phyloP scores from a whole-genome alignment of 345 rosid genomes.

The Citrus inodora region DNA sequence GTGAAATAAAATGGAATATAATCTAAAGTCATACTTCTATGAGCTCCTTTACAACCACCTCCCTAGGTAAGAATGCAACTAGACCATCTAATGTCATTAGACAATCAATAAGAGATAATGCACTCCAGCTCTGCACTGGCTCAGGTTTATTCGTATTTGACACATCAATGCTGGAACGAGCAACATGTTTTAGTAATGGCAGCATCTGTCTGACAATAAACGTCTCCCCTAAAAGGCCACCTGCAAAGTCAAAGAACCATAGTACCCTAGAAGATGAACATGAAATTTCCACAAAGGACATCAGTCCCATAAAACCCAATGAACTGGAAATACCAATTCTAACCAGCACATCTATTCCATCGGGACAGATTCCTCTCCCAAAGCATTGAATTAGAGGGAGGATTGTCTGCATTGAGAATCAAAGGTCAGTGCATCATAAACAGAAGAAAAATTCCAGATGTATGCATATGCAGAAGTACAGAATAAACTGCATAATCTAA shows the following conservation, averaged over 20 bases:
- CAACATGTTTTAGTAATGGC: constrained; percentile 79
- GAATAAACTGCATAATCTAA: constrained; percentile 1
- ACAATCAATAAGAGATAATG: constrained; percentile 74
- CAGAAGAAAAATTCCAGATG: constrained; percentile 10
- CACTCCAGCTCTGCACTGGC: constrained; percentile 86
- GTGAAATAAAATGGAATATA: constrained; percentile 11
- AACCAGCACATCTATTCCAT: constrained; percentile 87
- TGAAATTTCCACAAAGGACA: constrained; percentile 19
- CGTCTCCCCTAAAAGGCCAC: constrained; percentile 72
- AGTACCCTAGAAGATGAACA: constrained; percentile 21
- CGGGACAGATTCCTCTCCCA: constrained; percentile 85
- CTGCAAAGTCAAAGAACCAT: constrained; percentile 44
- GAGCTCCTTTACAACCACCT: constrained; percentile 68
- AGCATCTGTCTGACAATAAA: constrained; percentile 79
- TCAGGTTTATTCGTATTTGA: constrained; percentile 69
- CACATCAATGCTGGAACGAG: constrained; percentile 56
- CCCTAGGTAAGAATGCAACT: constrained; percentile 58
- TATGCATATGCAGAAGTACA: not conserved
- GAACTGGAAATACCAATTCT: constrained; percentile 77
- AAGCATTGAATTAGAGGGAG: constrained; percentile 88
- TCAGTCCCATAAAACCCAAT: constrained; percentile 24
- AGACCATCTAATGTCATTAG: constrained; percentile 75
- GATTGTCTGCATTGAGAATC: constrained; percentile 56
- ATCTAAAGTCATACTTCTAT: constrained; percentile 55
- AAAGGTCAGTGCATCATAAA: constrained; percentile 20